Evolutionary conservation across 441 rosid genomes (phyloP).

Genomic region (Theobroma grandiflorum): DNA sequence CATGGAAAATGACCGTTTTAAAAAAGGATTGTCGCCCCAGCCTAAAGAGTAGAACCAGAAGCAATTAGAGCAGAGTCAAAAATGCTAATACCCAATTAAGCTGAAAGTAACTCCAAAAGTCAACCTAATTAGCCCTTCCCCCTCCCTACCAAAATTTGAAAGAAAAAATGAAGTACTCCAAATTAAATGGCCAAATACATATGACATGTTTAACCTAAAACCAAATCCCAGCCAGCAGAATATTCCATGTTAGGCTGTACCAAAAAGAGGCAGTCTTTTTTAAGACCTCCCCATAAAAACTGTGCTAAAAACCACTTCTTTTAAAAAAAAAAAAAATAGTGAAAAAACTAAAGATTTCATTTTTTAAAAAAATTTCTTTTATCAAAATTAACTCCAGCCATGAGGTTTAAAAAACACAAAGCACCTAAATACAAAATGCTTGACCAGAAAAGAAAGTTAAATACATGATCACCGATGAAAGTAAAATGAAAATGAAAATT

Average conservation of each 20-base stretch:
- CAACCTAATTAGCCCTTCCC: not conserved
- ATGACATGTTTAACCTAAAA: not conserved
- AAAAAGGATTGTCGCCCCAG: not conserved
- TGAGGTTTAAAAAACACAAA: not conserved
- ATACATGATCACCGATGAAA: not conserved
- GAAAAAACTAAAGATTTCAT: not conserved
- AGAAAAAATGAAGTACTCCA: not conserved
- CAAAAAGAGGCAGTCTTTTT: not conserved
- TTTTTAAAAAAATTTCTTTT: not conserved
- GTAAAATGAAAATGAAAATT: not conserved
- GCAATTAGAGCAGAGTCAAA: not conserved
- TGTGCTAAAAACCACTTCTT: not conserved
- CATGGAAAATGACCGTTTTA: not conserved
- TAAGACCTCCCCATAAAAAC: not conserved
- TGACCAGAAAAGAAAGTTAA: slow-evolving; percentile 11
- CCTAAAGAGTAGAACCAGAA: not conserved
- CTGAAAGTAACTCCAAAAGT: not conserved
- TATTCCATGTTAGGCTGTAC: not conserved
- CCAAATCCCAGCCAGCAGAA: not conserved
- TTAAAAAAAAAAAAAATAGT: not conserved
- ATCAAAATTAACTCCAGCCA: not conserved
- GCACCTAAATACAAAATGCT: not conserved
- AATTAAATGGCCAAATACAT: not conserved
- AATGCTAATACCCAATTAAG: not conserved
- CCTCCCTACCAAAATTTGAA: not conserved